Evolutionary conservation across 805 yeast genomes (phyloP).

Genomic region (Pichia cabralensis): DNA sequence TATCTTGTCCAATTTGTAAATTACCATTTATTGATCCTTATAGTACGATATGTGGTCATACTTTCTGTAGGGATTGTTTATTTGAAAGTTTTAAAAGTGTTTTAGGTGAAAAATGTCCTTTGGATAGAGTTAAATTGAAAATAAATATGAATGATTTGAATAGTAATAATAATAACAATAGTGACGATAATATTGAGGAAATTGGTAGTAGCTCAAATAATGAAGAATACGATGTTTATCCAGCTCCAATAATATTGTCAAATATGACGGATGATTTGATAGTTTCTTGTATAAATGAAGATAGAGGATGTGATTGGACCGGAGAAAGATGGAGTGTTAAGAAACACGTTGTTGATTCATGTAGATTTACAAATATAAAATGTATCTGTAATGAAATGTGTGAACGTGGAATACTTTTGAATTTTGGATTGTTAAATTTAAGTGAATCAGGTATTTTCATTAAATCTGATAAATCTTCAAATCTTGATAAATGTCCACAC

Average conservation of each 20-base stretch:
- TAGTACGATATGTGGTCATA: slow-evolving; percentile 59
- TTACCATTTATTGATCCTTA: slow-evolving; percentile 51
- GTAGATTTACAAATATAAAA: slow-evolving; percentile 28
- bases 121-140: slow-evolving; percentile 44
- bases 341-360: slow-evolving; percentile 35
- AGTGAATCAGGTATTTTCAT: too few species aligned
- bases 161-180: slow-evolving; percentile 2
- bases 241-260: slow-evolving; percentile 49
- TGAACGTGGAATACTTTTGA: slow-evolving; percentile 12
- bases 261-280: slow-evolving; percentile 52
- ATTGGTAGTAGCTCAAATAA: too few species aligned
- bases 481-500: slow-evolving; percentile 30
- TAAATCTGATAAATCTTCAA: too few species aligned
- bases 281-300: slow-evolving; percentile 43
- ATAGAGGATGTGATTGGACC: slow-evolving; percentile 46
- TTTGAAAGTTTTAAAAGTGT: slow-evolving; percentile 32
- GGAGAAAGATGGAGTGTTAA: slow-evolving; percentile 53
- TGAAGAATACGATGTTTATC: slow-evolving; percentile 28
- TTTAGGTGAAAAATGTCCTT: slow-evolving; percentile 40
- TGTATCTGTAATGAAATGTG: slow-evolving; percentile 25
- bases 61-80: slow-evolving; percentile 52
- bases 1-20: slow-evolving; percentile 56
- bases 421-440: slow-evolving; percentile 4
- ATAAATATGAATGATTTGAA: neutral
- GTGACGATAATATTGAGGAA: slow-evolving; percentile 7